phyloP scores from a whole-genome alignment of 805 yeast species.

The Ascoidea rubescens region DNA sequence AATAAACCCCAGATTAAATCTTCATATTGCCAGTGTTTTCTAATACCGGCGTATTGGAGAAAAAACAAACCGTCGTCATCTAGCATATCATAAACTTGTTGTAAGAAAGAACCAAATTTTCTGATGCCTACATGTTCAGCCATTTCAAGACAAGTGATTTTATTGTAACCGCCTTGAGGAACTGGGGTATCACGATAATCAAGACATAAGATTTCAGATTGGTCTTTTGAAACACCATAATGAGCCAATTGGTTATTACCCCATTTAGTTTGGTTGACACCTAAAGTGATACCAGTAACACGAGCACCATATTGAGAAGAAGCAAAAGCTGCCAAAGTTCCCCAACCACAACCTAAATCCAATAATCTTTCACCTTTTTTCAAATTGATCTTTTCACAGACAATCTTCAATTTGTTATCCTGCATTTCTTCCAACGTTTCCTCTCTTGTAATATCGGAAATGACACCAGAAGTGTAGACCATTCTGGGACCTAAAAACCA shows the following conservation, averaged over 20 bases:
- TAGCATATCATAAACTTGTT: slow-evolving; percentile 73
- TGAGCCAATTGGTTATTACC: slow-evolving; percentile 59
- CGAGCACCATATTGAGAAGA: slow-evolving; percentile 72
- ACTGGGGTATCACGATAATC: slow-evolving; percentile 88
- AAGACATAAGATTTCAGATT: slow-evolving; percentile 63
- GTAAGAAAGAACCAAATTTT: slow-evolving; percentile 59
- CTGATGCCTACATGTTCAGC: slow-evolving; percentile 93
- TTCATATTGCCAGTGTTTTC: slow-evolving; percentile 91
- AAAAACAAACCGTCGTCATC: slow-evolving; percentile 86
- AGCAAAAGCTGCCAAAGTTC: slow-evolving; percentile 77
- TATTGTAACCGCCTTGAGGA: slow-evolving; percentile 57
- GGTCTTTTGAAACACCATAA: slow-evolving; percentile 56
- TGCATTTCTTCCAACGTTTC: slow-evolving; percentile 73
- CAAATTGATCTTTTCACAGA: slow-evolving; percentile 74
- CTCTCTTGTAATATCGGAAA: slow-evolving; percentile 52
- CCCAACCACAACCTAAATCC: slow-evolving; percentile 95
- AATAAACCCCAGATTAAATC: slow-evolving; percentile 89
- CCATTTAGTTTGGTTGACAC: slow-evolving; percentile 83
- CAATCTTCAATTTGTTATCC: slow-evolving; percentile 79
- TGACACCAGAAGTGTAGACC: slow-evolving; percentile 84
- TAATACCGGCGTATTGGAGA: slow-evolving; percentile 80
- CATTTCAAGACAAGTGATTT: slow-evolving; percentile 88
- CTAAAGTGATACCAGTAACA: slow-evolving; percentile 83
- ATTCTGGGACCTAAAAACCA: slow-evolving; percentile 93
- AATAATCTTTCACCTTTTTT: slow-evolving; percentile 60